phyloP scores from a whole-genome alignment of 148 eudicot species.

The Rhododendron henanense region DNA sequence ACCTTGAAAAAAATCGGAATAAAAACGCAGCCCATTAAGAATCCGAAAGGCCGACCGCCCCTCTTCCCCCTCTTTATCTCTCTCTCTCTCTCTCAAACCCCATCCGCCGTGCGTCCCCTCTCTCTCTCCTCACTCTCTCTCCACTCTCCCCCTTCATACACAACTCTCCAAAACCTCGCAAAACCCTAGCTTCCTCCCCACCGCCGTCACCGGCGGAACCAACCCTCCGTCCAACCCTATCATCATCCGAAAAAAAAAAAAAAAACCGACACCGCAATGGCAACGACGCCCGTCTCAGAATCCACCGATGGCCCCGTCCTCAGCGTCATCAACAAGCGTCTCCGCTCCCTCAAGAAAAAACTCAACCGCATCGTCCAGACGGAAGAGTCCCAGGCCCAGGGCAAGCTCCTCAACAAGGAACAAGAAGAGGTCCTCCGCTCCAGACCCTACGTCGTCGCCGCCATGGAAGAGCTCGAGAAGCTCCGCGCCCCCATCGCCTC shows the following conservation, averaged over 20 bases:
- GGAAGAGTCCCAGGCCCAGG: slow-evolving; percentile 57
- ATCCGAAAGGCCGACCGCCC: neutral
- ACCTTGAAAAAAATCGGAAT: neutral
- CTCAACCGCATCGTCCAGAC: slow-evolving; percentile 62
- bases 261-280: neutral
- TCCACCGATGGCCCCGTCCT: slow-evolving; percentile 72
- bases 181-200: slow-evolving; percentile 6
- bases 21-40: neutral
- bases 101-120: neutral
- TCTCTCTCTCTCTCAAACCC: neutral
- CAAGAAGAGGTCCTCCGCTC: slow-evolving; percentile 66
- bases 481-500: slow-evolving; percentile 53
- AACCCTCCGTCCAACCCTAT: neutral
- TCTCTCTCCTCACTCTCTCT: neutral
- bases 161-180: slow-evolving; percentile 4
- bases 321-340: slow-evolving; percentile 65
- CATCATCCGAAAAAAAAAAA: too few species aligned
- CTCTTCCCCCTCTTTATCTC: neutral
- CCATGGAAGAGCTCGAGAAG: slow-evolving; percentile 83
- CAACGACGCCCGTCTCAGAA: slow-evolving; percentile 24
- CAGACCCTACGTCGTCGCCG: slow-evolving; percentile 45
- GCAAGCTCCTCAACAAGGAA: slow-evolving; percentile 67
- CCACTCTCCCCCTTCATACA: neutral
- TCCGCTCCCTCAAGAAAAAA: slow-evolving; percentile 77
- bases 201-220: slow-evolving; percentile 22